Conservation (phyloP, 1,284 basidiomycete species). For the Cutaneotrichosporon sp. region DNA sequence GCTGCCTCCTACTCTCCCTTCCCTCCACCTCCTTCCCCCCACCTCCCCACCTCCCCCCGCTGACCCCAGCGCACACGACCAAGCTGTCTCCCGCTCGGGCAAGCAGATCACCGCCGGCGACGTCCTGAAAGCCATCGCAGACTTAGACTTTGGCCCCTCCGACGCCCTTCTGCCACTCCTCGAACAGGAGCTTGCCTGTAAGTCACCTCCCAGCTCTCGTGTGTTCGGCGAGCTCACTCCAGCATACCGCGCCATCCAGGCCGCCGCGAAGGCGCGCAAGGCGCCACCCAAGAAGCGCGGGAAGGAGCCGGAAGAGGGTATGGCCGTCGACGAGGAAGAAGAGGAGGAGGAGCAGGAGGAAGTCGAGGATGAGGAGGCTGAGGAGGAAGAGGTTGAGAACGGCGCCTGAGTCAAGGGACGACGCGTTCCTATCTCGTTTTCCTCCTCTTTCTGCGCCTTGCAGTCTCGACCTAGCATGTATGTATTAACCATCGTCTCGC, state of each 20-base stretch:
- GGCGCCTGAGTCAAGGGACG: conserved; percentile 43
- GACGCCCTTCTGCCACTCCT: conserved; percentile 68
- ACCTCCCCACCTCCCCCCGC: background rate
- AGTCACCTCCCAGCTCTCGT: conserved; percentile 30
- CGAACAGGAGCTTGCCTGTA: conserved; percentile 70
- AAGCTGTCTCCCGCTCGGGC: conserved; percentile 76
- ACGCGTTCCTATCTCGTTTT: conserved; percentile 42
- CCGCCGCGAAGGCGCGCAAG: conserved; percentile 39
- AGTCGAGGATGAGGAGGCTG: conserved; percentile 25
- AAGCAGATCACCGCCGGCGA: conserved; percentile 85
- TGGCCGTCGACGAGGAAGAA: conserved; percentile 30
- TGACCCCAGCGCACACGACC: conserved; percentile 71
- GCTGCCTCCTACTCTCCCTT: no score
- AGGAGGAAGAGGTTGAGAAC: conserved; percentile 19
- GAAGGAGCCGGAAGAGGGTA: conserved; percentile 33
- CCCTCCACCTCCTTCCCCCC: background rate
- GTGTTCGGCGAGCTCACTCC: conserved; percentile 8
- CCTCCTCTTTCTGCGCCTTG: no score
- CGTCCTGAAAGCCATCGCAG: conserved; percentile 78
- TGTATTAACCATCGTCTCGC: background rate
- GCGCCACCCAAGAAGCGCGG: conserved; percentile 33
- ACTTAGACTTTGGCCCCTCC: conserved; percentile 64
- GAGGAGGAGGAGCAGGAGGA: conserved; percentile 45
- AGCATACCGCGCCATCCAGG: conserved; percentile 41
- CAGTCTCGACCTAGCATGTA: background rate